Base-by-base conservation (phyloP, 805 yeast species). In the Barnettozyma vustinii region DNA sequence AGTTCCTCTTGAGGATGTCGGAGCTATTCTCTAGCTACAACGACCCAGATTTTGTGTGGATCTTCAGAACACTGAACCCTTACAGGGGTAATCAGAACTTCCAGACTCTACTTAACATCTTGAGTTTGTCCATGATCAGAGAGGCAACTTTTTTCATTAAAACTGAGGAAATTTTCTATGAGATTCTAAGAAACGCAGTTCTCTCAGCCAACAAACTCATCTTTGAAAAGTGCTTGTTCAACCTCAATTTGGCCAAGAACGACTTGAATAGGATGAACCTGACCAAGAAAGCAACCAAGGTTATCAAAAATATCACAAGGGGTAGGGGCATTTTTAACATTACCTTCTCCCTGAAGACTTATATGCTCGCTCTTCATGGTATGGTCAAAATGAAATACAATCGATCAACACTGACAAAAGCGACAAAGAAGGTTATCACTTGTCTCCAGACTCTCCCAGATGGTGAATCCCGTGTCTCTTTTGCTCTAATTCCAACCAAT, bases 281-380 rank as follows among this genome's bases (percentile, higher is more conserved):
- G 15, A 18, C 47, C 5, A 49, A 42, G 33, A 32, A 40, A 35
- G 49, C 51, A 5, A 44, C 43, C 9, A 37, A 39, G 26, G 16
- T 37, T 33, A 23, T 52, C 2, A 44, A 44, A 40, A 27, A 23
- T 2, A 44, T 52, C 18, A 5, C 50, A 12, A 32, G 25, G 32
- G 48, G 51, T 4, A 16, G 15, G 5, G 15, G 39, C 8, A 16
- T 46, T 5, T 40, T 8, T 9, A 27, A 26, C 1, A 41, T 37
- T 18, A 35, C 52, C 3, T 46, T 37, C 25, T 52, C 54, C 9
- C 23, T 52, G 12, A 27, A 44, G 15, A 37, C 47, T 8, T 43
- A 40, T 21, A 18, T 40, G 9, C 18, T 8, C 15, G 52, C 52
- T 5, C 25, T 52, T 5, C 25, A 48, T 15, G 54, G 54, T 2